A percentile compares a stretch with the other conserved stretches of the same genome.
Conservation (phyloP, 192 early-diverging fungal genomes). For the Backusella tarrabulga region DNA sequence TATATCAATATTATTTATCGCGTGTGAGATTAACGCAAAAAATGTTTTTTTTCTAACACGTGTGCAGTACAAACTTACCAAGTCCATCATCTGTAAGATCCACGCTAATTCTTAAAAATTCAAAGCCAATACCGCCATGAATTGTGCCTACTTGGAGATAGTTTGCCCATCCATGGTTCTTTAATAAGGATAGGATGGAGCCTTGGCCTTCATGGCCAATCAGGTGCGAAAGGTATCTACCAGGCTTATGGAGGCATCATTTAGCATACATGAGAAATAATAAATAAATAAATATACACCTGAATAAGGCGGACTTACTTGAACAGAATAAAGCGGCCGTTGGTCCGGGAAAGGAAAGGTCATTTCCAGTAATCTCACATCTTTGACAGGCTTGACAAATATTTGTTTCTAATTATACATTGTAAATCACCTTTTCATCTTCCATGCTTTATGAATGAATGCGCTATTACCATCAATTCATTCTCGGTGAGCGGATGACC, state of each 20-base stretch:
- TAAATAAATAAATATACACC: too few relatives aligned
- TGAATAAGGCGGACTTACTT: slow-evolving; percentile 31
- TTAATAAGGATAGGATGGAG: slow-evolving; percentile 80
- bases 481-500: slow-evolving; percentile 70
- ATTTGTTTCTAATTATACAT: slow-evolving; percentile 57
- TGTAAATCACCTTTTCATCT: neutral
- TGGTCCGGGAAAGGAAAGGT: slow-evolving; percentile 86
- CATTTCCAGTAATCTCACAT: slow-evolving; percentile 72
- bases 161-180: slow-evolving; percentile 89
- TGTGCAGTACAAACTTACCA: slow-evolving; percentile 50
- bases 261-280: neutral
- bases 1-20: slow-evolving; percentile 46
- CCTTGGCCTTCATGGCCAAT: slow-evolving; percentile 92
- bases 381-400: slow-evolving; percentile 74
- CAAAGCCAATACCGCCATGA: slow-evolving; percentile 46
- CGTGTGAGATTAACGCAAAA: slow-evolving; percentile 43
- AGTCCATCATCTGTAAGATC: slow-evolving; percentile 76
- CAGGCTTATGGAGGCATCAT: slow-evolving; percentile 46
- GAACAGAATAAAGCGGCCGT: slow-evolving; percentile 44
- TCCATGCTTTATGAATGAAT: too few relatives aligned
- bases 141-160: slow-evolving; percentile 62
- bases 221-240: slow-evolving; percentile 78
- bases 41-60: slow-evolving; percentile 36
- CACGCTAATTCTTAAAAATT: slow-evolving; percentile 72
- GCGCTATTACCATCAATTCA: slow-evolving; percentile 59